Evolutionary conservation across 306 rosid species (phyloP).

Genomic region (Quercus dentata): DNA sequence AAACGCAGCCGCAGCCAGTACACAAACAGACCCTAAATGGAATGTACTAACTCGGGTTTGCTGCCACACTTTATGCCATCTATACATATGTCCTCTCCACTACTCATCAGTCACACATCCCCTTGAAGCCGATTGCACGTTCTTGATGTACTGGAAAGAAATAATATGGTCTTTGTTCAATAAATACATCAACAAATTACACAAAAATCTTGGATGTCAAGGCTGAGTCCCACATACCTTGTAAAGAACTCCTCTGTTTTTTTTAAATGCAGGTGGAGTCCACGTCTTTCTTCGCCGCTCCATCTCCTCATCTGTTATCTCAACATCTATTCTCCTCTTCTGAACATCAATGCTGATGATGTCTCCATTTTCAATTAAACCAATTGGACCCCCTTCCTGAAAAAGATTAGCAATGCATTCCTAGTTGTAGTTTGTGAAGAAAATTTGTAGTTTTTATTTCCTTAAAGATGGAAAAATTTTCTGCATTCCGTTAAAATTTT

Average conservation of each 20-base stretch:
- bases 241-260: constrained; percentile 67
- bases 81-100: constrained; percentile 10
- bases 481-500: neutral
- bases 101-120: constrained; percentile 97
- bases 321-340: constrained; percentile 70
- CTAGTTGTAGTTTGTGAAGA: neutral
- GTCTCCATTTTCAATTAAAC: constrained; percentile 75
- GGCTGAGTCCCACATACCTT: constrained; percentile 46
- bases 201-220: neutral
- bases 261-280: constrained; percentile 69
- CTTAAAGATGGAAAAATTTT: neutral
- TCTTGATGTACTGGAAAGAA: constrained; percentile 76
- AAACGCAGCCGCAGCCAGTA: too few species aligned
- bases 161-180: neutral
- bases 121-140: constrained; percentile 70
- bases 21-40: too few species aligned
- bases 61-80: constrained; percentile 21
- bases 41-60: neutral
- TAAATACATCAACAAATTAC: neutral
- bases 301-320: constrained; percentile 70
- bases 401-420: constrained; percentile 20
- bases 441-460: neutral
- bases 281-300: constrained; percentile 59
- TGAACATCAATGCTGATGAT: constrained; percentile 64
- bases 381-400: constrained; percentile 96